Percentiles rank a stretch among this genome's conserved stretches.
Conservation (phyloP, 345 rosid genomes). For the Arabis hirsuta region DNA sequence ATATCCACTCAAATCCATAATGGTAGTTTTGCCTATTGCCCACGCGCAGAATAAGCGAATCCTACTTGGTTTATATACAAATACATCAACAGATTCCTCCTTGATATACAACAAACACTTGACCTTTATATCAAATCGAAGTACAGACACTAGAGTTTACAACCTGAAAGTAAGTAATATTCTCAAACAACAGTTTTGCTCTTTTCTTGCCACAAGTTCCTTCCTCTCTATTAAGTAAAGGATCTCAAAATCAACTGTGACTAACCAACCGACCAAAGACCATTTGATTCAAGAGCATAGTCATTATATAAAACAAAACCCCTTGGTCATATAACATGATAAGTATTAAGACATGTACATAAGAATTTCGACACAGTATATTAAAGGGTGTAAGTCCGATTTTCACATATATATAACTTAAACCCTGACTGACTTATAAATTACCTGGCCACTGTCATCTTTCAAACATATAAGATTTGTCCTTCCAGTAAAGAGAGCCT, state of each 20-base stretch:
- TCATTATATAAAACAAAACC: constrained; percentile 34
- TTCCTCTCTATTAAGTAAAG: background rate
- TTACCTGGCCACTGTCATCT: constrained; percentile 39
- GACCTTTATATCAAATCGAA: background rate
- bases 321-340: constrained; percentile 34
- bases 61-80: background rate
- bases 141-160: constrained; percentile 1
- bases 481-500: constrained; percentile 14
- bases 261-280: constrained; percentile 22
- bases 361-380: constrained; percentile 49
- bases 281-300: constrained; percentile 30
- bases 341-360: constrained; percentile 60
- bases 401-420: constrained; percentile 42
- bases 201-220: background rate
- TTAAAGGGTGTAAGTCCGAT: constrained; percentile 35
- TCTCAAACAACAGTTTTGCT: constrained; percentile 13
- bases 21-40: background rate
- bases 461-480: constrained; percentile 21
- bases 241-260: constrained; percentile 31
- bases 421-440: constrained; percentile 30
- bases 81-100: background rate
- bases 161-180: constrained; percentile 3
- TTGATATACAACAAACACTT: background rate
- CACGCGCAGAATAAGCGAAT: background rate
- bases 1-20: background rate